Evolutionary conservation across 495 filamentous ascomycete genomes (phyloP), one percentile per base, ranked within the genome.

Genomic region (Penicillium coprophilum): DNA sequence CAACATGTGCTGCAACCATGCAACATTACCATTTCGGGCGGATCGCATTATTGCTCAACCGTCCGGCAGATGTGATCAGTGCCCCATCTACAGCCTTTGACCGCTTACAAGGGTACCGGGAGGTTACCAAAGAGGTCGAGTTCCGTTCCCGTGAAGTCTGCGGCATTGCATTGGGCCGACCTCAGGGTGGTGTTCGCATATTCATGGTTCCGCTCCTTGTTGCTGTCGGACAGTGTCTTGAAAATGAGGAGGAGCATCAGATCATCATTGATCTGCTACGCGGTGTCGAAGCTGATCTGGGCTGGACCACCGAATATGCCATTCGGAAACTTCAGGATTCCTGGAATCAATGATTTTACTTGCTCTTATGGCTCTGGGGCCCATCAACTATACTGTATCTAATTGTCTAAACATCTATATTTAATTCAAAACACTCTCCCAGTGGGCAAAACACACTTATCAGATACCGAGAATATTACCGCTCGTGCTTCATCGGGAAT

Each of bases 21-120:
- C 72, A 75, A 34, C 72, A 76, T 32, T 77, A 73, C 50, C 70
- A 78, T 44, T 78, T 77, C 32, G 75, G 67, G 1, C 67, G 74
- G 0, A 65, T 78, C 13, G 71, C 71, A 4, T 56, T 78, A 0
- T 53, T 71, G 1, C 61, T 78, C 8, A 77, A 78, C 21, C 62
- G 69, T 11, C 75, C 75, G 0, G 50, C 66, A 10, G 72, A 78
- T 44, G 62, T 59, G 2, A 53, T 73, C 38, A 68, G 64, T 13
- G 71, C 64, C 0, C 74, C 69, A 0, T 74, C 69, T 32, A 75
- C 70, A 5, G 71, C 74, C 1, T 77, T 74, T 47, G 72, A 77
- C 50, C 71, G 74, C 4, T 56, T 78, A 3, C 71, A 74, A 32
- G 65, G 68, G 2, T 76, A 77, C 28, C 61, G 75, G 9, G 74